Conservation (phyloP, 2,329 filamentous ascomycete genomes). For the Botrytis squamosa region DNA sequence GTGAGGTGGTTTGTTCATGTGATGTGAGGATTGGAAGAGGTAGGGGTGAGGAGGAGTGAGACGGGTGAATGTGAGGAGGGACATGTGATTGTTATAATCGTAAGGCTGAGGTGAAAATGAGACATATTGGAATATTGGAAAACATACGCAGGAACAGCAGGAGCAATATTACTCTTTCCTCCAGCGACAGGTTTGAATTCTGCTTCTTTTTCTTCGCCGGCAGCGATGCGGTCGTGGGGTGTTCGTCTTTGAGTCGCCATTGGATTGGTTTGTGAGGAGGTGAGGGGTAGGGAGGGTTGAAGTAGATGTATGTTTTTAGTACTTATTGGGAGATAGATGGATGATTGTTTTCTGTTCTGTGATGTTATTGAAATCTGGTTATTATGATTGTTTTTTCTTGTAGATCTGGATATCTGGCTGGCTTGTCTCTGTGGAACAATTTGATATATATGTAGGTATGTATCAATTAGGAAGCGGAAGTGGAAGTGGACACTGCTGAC, state of each 20-base stretch:
- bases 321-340: neutral
- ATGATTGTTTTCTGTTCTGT: neutral
- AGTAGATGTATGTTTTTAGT: slow-evolving; percentile 3
- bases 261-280: slow-evolving; percentile 30
- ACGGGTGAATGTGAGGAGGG: no score
- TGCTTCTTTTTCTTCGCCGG: slow-evolving; percentile 60
- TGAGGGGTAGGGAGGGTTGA: neutral
- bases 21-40: neutral
- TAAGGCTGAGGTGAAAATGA: neutral
- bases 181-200: slow-evolving; percentile 43
- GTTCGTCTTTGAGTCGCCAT: slow-evolving; percentile 73
- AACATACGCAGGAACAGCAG: slow-evolving; percentile 72
- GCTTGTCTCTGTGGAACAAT: neutral
- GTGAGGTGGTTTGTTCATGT: neutral
- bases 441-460: neutral
- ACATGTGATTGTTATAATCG: neutral
- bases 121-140: neutral
- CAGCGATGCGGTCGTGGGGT: slow-evolving; percentile 35
- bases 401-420: neutral
- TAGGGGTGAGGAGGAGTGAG: neutral
- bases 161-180: slow-evolving; percentile 70
- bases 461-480: neutral
- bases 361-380: neutral
- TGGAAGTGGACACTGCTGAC: slow-evolving; percentile 14
- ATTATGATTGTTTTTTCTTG: neutral